Conservation (phyloP, 148 eudicot species). For the Rhododendron mucronatum region DNA sequence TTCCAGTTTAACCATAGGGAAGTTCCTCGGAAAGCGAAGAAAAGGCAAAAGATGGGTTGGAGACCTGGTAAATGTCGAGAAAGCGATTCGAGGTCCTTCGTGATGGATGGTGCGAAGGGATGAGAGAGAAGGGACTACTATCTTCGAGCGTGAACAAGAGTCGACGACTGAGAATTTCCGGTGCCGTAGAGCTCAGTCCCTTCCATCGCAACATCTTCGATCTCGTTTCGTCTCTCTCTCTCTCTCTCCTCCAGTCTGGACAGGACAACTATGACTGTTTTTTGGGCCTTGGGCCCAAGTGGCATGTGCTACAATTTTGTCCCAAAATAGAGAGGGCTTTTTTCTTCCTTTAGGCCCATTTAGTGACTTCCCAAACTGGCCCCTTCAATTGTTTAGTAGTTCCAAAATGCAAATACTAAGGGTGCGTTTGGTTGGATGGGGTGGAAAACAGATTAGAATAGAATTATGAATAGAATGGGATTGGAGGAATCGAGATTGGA, state of each 20-base stretch:
- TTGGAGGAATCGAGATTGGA: too few species aligned
- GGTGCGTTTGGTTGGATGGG: too few species aligned
- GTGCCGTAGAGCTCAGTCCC: constrained; percentile 24
- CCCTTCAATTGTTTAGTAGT: background rate
- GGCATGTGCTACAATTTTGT: background rate
- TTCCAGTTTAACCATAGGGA: background rate
- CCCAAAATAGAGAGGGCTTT: background rate
- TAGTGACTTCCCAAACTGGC: background rate
- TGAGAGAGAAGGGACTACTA: constrained; percentile 16
- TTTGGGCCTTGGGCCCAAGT: background rate
- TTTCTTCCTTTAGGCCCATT: background rate
- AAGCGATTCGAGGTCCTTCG: constrained; percentile 51
- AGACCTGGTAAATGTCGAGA: constrained; percentile 81
- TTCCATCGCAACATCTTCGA: constrained; percentile 45
- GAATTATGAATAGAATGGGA: too few species aligned
- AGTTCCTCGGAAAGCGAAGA: background rate
- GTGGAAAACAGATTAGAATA: too few species aligned
- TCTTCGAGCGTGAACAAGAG: constrained; percentile 11
- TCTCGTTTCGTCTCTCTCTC: background rate
- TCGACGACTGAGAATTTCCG: constrained; percentile 19
- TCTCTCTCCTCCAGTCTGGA: background rate
- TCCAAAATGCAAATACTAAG: too few species aligned
- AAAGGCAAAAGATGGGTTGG: background rate
- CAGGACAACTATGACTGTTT: background rate
- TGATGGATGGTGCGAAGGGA: constrained; percentile 33